Evolutionary conservation across 1,284 basidiomycete genomes (phyloP), one percentile per base, ranked within the genome.

Genomic region (Fistulina hepatica): DNA sequence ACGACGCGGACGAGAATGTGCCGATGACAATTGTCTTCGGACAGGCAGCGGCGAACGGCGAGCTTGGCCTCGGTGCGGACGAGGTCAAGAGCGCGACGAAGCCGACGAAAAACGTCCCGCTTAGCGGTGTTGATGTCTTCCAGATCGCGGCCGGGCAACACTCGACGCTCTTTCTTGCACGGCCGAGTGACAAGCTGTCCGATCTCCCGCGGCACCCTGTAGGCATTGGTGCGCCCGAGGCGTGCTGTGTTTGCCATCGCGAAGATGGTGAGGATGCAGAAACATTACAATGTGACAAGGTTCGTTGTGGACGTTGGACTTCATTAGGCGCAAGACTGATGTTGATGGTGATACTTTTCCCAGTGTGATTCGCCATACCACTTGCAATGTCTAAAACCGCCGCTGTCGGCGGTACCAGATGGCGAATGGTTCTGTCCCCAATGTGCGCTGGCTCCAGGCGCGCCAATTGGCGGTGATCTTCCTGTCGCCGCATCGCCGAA

Each of bases 321-420:
- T 19, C 25, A 30, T 36, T 15, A 39, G 15, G 23, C 34, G 15
- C 24, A 21, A 22, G 33, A 28, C 27, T 37, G 33, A 39, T 31
- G 34, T 19, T 33, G 24, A 28, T 33, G 39, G 24, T 17, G n/a
- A 30, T 21, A 28, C 13, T 21, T n/a, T 36, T 25, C 30, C 5
- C 44, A 91, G 81, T 97, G 92, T 55, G 92, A 97, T 52, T 70
- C 73, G 33, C 88, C 91, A 0, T 95, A 84, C 55, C 92, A 97
- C 55, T 64, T 85, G 10, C 67, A 66, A 4, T 97, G 92, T 56
- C 70, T 94, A 34, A 60, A 66, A 22, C 92, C 91, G 6, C 85
- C 88, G 3, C 60, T 97, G 34, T 54, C 61, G 11, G 74, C 66
- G 1, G 64, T 93, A 11, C 93, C 93, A 0, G 84, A 88, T 16